phyloP scores from a whole-genome alignment of 1,284 basidiomycete species.

The Cutaneotrichosporon cavernicola region DNA sequence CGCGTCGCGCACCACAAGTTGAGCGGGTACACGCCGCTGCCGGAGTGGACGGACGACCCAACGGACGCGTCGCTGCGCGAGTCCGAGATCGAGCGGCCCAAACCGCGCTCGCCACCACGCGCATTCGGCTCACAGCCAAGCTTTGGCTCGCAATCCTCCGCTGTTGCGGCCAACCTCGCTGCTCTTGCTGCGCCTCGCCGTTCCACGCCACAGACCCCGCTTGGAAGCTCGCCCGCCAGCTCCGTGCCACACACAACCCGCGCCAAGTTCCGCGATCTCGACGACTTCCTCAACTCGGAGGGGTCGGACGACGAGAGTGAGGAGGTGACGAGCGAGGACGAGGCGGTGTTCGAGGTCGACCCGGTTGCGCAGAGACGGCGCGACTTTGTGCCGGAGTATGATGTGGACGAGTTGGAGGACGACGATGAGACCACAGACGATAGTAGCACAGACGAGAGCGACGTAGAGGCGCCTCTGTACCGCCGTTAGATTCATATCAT shows the following conservation, averaged over 20 bases:
- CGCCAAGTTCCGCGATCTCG: slow-evolving; percentile 50
- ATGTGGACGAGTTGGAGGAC: slow-evolving; percentile 18
- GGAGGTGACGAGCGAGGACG: slow-evolving; percentile 47
- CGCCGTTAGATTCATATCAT: slow-evolving; percentile 3
- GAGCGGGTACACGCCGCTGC: slow-evolving; percentile 42
- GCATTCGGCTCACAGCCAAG: not conserved
- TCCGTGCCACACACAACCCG: slow-evolving; percentile 15
- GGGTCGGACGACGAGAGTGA: slow-evolving; percentile 38
- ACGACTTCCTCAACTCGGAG: slow-evolving; percentile 51
- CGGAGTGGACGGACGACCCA: slow-evolving; percentile 55
- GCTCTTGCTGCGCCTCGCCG: not conserved
- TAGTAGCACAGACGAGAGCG: not conserved
- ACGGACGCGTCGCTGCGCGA: slow-evolving; percentile 54
- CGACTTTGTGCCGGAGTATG: slow-evolving; percentile 42
- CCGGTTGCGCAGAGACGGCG: slow-evolving; percentile 29
- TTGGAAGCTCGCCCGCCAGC: slow-evolving; percentile 13
- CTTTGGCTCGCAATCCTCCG: not conserved
- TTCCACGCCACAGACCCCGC: slow-evolving; percentile 18
- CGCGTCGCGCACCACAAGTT: slow-evolving; percentile 39
- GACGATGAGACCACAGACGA: slow-evolving; percentile 14
- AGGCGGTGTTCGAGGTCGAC: not conserved
- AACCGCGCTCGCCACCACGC: not conserved
- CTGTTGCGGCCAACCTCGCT: slow-evolving; percentile 3
- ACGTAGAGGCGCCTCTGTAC: slow-evolving; percentile 9
- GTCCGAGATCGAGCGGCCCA: slow-evolving; percentile 36